Percentiles rank a stretch among this genome's conserved stretches.
Conservation (phyloP, 2,329 filamentous ascomycete species). For the Pseudogymnoascus sp. region DNA sequence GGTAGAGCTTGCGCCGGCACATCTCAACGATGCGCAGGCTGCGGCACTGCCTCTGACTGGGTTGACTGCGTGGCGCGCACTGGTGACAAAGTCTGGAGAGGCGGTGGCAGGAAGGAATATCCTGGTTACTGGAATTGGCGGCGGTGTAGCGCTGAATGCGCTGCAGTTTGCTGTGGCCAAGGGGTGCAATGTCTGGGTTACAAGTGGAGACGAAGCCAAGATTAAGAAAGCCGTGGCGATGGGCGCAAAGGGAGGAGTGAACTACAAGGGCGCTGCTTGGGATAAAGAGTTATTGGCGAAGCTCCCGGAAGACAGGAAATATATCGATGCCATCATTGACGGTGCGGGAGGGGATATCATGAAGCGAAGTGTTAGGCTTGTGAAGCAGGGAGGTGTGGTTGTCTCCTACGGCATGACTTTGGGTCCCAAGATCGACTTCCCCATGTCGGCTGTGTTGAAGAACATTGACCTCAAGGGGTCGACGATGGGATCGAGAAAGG, state of each 20-base stretch:
- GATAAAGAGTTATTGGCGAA: conserved; percentile 62
- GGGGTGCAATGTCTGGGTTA: conserved; percentile 38
- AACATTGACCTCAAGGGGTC: conserved; percentile 81
- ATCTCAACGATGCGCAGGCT: conserved; percentile 66
- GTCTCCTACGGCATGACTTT: conserved; percentile 88
- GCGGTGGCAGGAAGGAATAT: conserved; percentile 62
- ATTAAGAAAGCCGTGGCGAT: conserved; percentile 62
- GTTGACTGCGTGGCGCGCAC: conserved; percentile 79
- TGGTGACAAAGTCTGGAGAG: conserved; percentile 69
- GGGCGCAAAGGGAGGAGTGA: conserved; percentile 76
- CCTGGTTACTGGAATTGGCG: conserved; percentile 84
- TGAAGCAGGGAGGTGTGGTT: conserved; percentile 68
- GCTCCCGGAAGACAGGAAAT: conserved; percentile 59
- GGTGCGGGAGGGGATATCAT: conserved; percentile 84
- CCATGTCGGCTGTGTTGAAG: conserved; percentile 75
- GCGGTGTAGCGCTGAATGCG: conserved; percentile 78
- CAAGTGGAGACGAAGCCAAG: conserved; percentile 57
- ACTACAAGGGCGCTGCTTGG: conserved; percentile 73
- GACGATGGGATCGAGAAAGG: conserved; percentile 85
- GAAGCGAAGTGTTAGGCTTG: conserved; percentile 3
- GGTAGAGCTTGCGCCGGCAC: conserved; percentile 66
- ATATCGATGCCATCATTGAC: conserved; percentile 78
- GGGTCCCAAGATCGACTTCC: conserved; percentile 75
- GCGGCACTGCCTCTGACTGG: conserved; percentile 81
- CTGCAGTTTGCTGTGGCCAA: conserved; percentile 71